Percentiles rank a stretch among this genome's conserved stretches.
Evolutionary conservation across 371 early-diverging fungal genomes (phyloP).

Genomic region (Batrachochytrium dendrobatidis): DNA sequence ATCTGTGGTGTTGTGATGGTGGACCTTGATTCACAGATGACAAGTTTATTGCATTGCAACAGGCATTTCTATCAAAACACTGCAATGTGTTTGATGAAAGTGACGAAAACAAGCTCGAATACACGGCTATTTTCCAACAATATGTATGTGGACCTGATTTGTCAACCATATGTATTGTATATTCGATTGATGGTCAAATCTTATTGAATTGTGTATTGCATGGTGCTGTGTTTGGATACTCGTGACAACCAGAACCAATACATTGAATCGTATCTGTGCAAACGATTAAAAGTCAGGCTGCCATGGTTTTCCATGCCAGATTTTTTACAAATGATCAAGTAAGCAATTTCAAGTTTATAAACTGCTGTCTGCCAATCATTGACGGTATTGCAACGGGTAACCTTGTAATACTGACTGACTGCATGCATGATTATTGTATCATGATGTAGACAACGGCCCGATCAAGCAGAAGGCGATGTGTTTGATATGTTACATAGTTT

Average conservation of each 20-base stretch:
- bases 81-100: slow-evolving; percentile 25
- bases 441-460: slow-evolving; percentile 7
- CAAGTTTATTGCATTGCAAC: slow-evolving; percentile 26
- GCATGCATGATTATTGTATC: not conserved
- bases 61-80: slow-evolving; percentile 20
- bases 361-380: not conserved
- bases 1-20: not conserved
- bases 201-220: not conserved
- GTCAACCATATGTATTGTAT: not conserved
- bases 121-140: slow-evolving; percentile 33
- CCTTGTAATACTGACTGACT: not conserved
- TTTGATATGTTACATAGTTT: slow-evolving; percentile 39
- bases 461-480: slow-evolving; percentile 37
- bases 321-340: slow-evolving; percentile 30
- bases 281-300: slow-evolving; percentile 13
- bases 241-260: not conserved
- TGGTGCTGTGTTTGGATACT: not conserved
- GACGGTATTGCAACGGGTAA: not conserved
- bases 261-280: not conserved
- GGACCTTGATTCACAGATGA: slow-evolving; percentile 20
- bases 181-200: not conserved
- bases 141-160: slow-evolving; percentile 23
- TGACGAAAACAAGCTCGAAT: slow-evolving; percentile 45
- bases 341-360: not conserved
- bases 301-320: slow-evolving; percentile 36